phyloP scores from a whole-genome alignment of 495 filamentous ascomycete genomes.

The Aspergillus sparsus region DNA sequence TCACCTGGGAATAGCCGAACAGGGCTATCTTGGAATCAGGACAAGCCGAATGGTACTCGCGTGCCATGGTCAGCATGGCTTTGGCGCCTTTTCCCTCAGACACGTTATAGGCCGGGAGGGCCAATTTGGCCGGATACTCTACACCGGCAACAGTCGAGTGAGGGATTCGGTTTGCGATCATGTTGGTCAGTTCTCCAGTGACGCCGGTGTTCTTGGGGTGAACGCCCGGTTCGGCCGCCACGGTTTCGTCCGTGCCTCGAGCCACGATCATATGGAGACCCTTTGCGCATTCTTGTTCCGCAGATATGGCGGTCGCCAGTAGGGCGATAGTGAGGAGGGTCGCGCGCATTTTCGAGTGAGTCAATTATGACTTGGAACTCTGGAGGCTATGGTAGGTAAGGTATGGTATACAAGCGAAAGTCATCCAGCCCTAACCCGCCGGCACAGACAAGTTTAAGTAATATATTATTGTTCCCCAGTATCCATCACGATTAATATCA shows the following conservation, averaged over 20 bases:
- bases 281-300: not conserved
- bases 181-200: not conserved
- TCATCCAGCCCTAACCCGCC: too few species aligned
- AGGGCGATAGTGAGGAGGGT: not conserved
- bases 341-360: not conserved
- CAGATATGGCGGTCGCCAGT: not conserved
- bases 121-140: not conserved
- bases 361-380: too few species aligned
- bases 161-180: not conserved
- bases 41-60: not conserved
- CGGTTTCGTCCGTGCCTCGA: not conserved
- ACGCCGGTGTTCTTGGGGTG: not conserved
- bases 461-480: too few species aligned
- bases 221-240: not conserved
- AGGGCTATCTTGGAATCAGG: not conserved
- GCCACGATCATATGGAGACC: not conserved
- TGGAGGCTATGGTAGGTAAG: too few species aligned
- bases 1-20: not conserved
- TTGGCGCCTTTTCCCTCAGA: not conserved
- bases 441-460: too few species aligned
- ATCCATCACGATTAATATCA: too few species aligned
- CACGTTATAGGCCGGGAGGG: not conserved
- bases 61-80: not conserved
- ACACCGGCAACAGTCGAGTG: not conserved
- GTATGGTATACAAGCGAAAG: too few species aligned